Percentiles rank a stretch among this genome's conserved stretches.
phyloP scores from a whole-genome alignment of 2,329 filamentous ascomycete species.

The Rugonectria rugulosa region DNA sequence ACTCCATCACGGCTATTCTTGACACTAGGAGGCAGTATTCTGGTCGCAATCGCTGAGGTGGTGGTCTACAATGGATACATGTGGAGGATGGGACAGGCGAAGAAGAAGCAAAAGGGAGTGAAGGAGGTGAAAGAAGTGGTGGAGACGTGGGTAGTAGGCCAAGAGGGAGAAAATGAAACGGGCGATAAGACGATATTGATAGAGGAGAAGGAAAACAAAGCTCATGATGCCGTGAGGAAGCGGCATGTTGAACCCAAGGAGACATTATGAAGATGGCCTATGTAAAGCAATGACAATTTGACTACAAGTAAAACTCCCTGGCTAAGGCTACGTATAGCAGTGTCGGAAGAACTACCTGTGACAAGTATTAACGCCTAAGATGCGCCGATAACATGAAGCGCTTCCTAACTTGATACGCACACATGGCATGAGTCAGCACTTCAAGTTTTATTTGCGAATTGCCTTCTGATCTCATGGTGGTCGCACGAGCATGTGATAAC shows the following conservation, averaged over 20 bases:
- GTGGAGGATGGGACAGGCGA: constrained; percentile 73
- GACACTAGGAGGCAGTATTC: constrained; percentile 72
- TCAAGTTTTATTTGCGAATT: constrained; percentile 1
- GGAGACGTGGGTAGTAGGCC: constrained; percentile 73
- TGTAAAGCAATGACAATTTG: background rate
- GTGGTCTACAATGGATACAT: constrained; percentile 80
- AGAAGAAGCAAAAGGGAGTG: constrained; percentile 64
- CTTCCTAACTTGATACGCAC: too few species aligned
- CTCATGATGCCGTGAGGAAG: constrained; percentile 36
- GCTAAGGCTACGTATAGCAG: too few species aligned
- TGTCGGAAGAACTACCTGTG: too few species aligned
- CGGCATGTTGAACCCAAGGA: constrained; percentile 28
- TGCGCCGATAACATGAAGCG: too few species aligned
- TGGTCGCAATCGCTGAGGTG: constrained; percentile 79
- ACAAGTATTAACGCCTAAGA: too few species aligned
- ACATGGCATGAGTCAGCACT: background rate
- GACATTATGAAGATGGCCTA: constrained; percentile 10
- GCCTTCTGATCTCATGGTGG: too few species aligned
- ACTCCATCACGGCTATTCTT: constrained; percentile 74
- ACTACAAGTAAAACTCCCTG: too few species aligned
- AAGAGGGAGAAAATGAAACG: constrained; percentile 42
- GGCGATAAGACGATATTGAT: constrained; percentile 37
- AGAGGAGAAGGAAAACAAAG: constrained; percentile 28
- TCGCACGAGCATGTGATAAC: constrained; percentile 28
- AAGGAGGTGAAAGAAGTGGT: constrained; percentile 74